phyloP scores from a whole-genome alignment of 2,329 filamentous ascomycete species.

The Colletotrichum endophyticum region DNA sequence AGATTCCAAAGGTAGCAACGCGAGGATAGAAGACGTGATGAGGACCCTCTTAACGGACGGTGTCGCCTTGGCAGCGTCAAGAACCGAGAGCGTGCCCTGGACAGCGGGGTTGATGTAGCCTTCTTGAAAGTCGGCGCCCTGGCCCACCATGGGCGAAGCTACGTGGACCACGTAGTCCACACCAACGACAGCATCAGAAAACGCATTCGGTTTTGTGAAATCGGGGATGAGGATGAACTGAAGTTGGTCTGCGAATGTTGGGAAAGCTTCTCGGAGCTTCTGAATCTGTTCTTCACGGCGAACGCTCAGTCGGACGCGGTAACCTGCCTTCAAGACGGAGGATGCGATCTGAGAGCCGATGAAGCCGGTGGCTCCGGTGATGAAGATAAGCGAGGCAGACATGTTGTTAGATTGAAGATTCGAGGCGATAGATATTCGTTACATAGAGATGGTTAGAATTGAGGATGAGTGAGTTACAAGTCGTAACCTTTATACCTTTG shows the following conservation, averaged over 20 bases:
- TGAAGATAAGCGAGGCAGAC: not conserved
- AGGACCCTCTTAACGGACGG: not conserved
- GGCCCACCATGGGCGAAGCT: not conserved
- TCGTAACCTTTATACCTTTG: not conserved
- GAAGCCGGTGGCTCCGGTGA: slow-evolving; percentile 9
- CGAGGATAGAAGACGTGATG: not conserved
- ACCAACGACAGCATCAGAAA: not conserved
- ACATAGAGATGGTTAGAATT: not conserved
- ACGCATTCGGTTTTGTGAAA: not conserved
- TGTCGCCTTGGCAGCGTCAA: not conserved
- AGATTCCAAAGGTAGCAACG: not conserved
- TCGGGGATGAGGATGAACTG: not conserved
- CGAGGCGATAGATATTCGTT: not conserved
- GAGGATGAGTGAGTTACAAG: not conserved
- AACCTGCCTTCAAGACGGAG: not conserved
- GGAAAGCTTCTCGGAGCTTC: not conserved
- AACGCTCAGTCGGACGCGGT: slow-evolving; percentile 4
- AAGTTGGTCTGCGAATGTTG: not conserved
- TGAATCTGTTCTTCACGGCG: not conserved
- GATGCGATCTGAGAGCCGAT: not conserved
- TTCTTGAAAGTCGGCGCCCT: not conserved
- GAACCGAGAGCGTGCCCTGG: not conserved
- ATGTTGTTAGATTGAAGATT: not conserved
- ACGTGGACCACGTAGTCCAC: not conserved
- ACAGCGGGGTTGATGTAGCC: not conserved